These are phyloP conservation scores for Takashimella tepidaria DNA, from an alignment of 1,284 basidiomycete species.

Conservation along the genomic window DNA sequence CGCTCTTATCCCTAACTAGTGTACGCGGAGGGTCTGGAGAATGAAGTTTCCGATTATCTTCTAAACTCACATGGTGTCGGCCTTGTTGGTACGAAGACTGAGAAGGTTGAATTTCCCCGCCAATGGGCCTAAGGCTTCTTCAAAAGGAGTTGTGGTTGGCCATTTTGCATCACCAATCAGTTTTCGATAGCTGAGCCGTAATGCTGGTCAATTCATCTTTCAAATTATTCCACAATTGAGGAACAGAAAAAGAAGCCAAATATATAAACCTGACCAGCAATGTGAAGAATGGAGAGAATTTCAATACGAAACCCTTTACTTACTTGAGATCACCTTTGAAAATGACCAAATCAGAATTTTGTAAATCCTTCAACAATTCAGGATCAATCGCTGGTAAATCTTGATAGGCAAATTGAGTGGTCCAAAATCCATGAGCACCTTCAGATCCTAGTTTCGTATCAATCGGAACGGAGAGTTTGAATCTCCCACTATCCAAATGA, in stretches of 20 bases:
- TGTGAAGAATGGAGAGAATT: too few species aligned
- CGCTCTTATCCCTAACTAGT: neutral
- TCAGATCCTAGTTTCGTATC: constrained; percentile 60
- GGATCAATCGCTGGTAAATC: constrained; percentile 63
- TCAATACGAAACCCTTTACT: constrained; percentile 32
- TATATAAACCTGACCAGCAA: constrained; percentile 2
- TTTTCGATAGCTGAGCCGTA: constrained; percentile 61
- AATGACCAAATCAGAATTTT: constrained; percentile 70
- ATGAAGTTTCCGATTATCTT: neutral
- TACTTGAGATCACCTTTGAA: constrained; percentile 96
- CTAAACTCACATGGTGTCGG: constrained; percentile 66
- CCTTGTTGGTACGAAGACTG: constrained; percentile 89
- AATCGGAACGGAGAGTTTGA: constrained; percentile 65
- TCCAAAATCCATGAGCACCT: constrained; percentile 64
- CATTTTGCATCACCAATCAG: constrained; percentile 85
- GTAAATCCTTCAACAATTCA: constrained; percentile 58
- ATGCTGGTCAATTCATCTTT: neutral
- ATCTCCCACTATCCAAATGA: constrained; percentile 65
- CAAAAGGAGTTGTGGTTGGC: constrained; percentile 77
- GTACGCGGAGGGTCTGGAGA: neutral
- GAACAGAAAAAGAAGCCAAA: neutral
- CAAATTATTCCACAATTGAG: constrained; percentile 42
- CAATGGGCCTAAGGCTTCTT: constrained; percentile 71
- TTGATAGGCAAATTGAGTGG: constrained; percentile 74
- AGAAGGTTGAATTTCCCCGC: constrained; percentile 73